These are phyloP conservation scores for Neofusicoccum umdonicola DNA, from an alignment of 2,329 filamentous ascomycete genomes.

Conservation along the genomic window DNA sequence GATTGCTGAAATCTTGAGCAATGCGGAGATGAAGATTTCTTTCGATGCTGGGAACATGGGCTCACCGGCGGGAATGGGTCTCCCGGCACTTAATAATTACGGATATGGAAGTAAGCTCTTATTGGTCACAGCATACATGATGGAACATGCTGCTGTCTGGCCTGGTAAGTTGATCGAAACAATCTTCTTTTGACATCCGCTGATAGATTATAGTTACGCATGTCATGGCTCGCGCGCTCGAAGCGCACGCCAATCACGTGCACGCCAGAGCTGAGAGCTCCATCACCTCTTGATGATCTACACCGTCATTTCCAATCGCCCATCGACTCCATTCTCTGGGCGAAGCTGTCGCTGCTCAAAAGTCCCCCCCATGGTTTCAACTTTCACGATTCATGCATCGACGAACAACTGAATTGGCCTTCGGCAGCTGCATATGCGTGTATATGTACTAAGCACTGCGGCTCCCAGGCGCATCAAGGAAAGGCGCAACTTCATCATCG, in stretches of 20 bases:
- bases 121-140: slow-evolving; percentile 78
- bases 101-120: slow-evolving; percentile 85
- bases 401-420: background rate
- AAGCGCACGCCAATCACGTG: slow-evolving; percentile 63
- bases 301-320: background rate
- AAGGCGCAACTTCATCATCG: slow-evolving; percentile 1
- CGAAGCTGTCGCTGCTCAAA: background rate
- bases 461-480: background rate
- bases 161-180: slow-evolving; percentile 62
- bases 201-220: slow-evolving; percentile 56
- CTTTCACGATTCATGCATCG: slow-evolving; percentile 8
- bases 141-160: slow-evolving; percentile 89
- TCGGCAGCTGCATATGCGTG: background rate
- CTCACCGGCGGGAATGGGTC: slow-evolving; percentile 45
- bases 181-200: too few species aligned
- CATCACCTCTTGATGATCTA: background rate
- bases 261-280: slow-evolving; percentile 58
- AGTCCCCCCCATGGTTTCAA: background rate
- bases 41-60: slow-evolving; percentile 41
- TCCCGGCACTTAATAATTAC: slow-evolving; percentile 56
- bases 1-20: slow-evolving; percentile 73
- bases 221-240: slow-evolving; percentile 64
- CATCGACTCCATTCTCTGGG: background rate
- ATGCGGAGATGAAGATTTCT: slow-evolving; percentile 76
- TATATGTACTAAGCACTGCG: background rate